These are phyloP conservation scores for Luffa aegyptiaca DNA, from an alignment of 306 rosid species.

Conservation along the genomic window DNA sequence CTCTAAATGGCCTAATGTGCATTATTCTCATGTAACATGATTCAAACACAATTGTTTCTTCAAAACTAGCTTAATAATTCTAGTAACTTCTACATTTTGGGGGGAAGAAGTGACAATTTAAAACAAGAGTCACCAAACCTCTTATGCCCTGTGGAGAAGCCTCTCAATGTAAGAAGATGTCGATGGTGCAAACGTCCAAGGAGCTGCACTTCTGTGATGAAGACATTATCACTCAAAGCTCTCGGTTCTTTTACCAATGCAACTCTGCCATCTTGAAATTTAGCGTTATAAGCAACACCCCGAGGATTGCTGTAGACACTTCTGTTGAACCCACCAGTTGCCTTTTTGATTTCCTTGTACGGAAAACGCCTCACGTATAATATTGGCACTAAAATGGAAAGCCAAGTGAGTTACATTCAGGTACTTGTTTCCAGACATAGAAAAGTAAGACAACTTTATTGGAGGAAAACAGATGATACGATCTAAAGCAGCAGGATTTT, in stretches of 20 bases:
- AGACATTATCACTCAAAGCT: slow-evolving; percentile 35
- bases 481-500: background rate
- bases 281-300: slow-evolving; percentile 57
- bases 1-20: background rate
- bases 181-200: slow-evolving; percentile 88
- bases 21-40: background rate
- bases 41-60: background rate
- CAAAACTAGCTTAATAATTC: background rate
- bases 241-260: slow-evolving; percentile 63
- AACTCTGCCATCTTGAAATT: slow-evolving; percentile 47
- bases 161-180: slow-evolving; percentile 74
- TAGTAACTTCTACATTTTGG: background rate
- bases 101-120: background rate
- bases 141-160: slow-evolving; percentile 54
- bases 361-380: slow-evolving; percentile 47
- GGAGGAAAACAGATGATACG: background rate
- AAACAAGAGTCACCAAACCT: slow-evolving; percentile 29
- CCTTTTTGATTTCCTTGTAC: slow-evolving; percentile 60
- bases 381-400: slow-evolving; percentile 42
- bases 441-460: background rate
- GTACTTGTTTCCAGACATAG: background rate
- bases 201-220: slow-evolving; percentile 61
- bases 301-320: slow-evolving; percentile 47
- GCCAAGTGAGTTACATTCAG: background rate
- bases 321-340: slow-evolving; percentile 65